Evolutionary conservation across 2,329 filamentous ascomycete species (phyloP), one percentile per base, ranked within the genome.

Genomic region (Lecanicillium sp.): DNA sequence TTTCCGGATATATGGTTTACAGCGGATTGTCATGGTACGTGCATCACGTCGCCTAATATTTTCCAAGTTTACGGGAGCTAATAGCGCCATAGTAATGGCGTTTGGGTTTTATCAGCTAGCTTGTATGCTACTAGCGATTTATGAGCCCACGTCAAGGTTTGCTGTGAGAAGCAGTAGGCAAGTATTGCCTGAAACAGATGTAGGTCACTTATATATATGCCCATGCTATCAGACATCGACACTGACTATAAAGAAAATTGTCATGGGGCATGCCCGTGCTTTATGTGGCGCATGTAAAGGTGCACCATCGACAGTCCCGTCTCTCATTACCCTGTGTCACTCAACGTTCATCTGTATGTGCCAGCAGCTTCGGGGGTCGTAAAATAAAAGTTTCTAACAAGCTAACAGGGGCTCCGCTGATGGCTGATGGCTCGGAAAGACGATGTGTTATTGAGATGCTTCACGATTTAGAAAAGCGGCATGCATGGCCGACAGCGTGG

Each of bases 401-500:
- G 29, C 33, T 33, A 28, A 25, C 11, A 43, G 41, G 41, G 41
- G 41, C 37, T 10, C 31, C 41, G 13, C 30, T 43, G 33, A 43
- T 43, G 36, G 37, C 37, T 11, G 41, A 43, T 36, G 17, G 19
- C 11, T 29, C 15, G 15, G 41, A 43, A 29, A 37, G 37, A 15
- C n/a, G 34, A 17, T 39, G 31, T 40, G 28, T 20, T 18, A 33
- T 30, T 15, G 22, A 25, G 20, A 32, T 44, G 34, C 42, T 40
- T 25, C 10, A 39, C 17, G 40, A 42, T 17, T 36, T 42, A 4
- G 40, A 42, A 27, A 29, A 20, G 25, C 27, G 31, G 20, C 40
- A 42, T 37, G 29, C 40, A 14, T 42, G 40, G 40, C 40, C 40
- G 29, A 42, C 40, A 20, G 35, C 40, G 7, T 42, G 40, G 40